Evolutionary conservation across 1,284 basidiomycete species (phyloP), one percentile per base, ranked within the genome.

Genomic region (Microbotryum violaceum): DNA sequence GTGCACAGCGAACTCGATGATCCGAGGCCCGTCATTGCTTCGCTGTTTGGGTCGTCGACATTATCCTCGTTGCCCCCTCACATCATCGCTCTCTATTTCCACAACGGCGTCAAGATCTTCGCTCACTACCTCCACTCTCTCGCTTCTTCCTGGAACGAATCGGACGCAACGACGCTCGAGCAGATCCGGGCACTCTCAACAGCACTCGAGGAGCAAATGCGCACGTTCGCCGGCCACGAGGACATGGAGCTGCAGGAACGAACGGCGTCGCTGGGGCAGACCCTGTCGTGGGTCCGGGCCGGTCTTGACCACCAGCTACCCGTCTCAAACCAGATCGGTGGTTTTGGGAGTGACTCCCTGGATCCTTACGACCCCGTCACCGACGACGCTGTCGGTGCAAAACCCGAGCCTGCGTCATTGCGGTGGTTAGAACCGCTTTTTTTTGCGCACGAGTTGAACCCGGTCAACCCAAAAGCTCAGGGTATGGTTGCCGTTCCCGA

Each of bases 211-310:
- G 56, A 27, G 10, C 65, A 69, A 54, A 56, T 69, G 16, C 55
- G 55, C 10, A 54, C 51, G 20, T 63, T 61, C 49, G 62, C 67
- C 6, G 14, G 31, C 46, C 56, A 54, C 29, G 7, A 37, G 4
- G 82, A 93, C 69, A 85, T 91, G 45, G 93, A 97, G 73, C 86
- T 97, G 16, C 89, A 92, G 76, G 91, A 97, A 76, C 80, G 94
- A 70, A 65, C 63, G 18, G 63, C 63, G 8, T 65, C 67, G 33
- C 48, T 69, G 4, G n/a, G 33, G 1, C 56, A 45, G 2, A 27
- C 65, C 25, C 45, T 69, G 3, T 57, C 61, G 25, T 52, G 65
- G 25, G 65, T 68, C 0, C 25, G 67, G 3, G 52, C 23, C 5
- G 67, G 67, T 5, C 57, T 68, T 4, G 67, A 68, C 64, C 67